These are phyloP conservation scores for Zalaria sp. DNA, from an alignment of 2,329 filamentous ascomycete genomes.

Conservation along the genomic window DNA sequence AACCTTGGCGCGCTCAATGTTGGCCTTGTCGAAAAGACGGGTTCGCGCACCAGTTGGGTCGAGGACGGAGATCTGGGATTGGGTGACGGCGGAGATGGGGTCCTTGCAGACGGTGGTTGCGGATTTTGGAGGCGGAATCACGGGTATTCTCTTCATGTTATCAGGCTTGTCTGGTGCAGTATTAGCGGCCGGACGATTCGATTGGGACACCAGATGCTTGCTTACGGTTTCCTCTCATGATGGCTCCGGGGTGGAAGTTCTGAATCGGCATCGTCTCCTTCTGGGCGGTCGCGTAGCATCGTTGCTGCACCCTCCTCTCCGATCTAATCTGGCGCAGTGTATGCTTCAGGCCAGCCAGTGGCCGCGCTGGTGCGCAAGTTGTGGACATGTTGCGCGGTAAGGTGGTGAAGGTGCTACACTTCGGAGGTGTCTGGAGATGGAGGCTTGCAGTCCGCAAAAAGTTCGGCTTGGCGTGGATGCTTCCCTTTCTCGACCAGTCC, in stretches of 20 bases:
- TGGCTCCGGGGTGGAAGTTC: conserved; percentile 9
- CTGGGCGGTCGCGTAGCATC: conserved; percentile 27
- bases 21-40: conserved; percentile 63
- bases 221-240: conserved; percentile 8
- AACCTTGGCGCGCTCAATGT: conserved; percentile 64
- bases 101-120: conserved; percentile 44
- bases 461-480: not conserved
- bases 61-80: conserved; percentile 56
- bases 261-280: not conserved
- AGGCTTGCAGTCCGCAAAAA: conserved; percentile 5
- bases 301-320: conserved; percentile 13
- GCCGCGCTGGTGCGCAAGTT: conserved; percentile 44
- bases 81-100: conserved; percentile 53
- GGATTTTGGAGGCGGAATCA: conserved; percentile 38
- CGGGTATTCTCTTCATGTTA: conserved; percentile 16
- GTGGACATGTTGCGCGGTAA: conserved; percentile 37
- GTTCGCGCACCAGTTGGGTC: conserved; percentile 77
- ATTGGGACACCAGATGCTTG: too few relatives aligned
- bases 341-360: conserved; percentile 56
- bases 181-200: not conserved
- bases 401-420: not conserved
- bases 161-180: conserved; percentile 4
- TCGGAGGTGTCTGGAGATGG: conserved; percentile 1
- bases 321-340: conserved; percentile 42
- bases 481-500: not conserved